Conservation (phyloP, 1,284 basidiomycete species). For the Rhizopogon hawkerae region DNA sequence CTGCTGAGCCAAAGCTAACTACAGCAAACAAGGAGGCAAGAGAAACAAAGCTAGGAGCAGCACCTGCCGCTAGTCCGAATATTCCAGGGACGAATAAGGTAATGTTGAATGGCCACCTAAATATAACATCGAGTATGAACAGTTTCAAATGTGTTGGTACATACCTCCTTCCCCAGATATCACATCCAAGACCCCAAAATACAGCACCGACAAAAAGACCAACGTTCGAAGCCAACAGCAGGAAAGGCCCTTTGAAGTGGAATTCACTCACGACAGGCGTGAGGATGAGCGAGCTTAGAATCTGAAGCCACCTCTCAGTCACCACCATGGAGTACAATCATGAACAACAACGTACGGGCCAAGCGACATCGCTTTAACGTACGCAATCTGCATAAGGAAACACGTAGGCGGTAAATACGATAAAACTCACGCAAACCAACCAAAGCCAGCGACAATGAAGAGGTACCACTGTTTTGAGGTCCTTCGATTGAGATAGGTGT, state of each 20-base stretch:
- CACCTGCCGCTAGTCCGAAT: slow-evolving; percentile 44
- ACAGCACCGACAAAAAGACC: slow-evolving; percentile 59
- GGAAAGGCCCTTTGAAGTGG: slow-evolving; percentile 43
- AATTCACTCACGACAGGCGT: slow-evolving; percentile 52
- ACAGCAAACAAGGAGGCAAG: slow-evolving; percentile 39
- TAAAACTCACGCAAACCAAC: no score
- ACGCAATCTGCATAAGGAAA: no score
- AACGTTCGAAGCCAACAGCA: slow-evolving; percentile 51
- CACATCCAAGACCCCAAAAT: slow-evolving; percentile 57
- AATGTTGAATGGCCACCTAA: slow-evolving; percentile 53
- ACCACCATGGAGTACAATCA: no score
- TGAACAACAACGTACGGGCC: no score
- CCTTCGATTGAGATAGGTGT: no score
- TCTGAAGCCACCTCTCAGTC: slow-evolving; percentile 22
- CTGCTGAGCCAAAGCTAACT: slow-evolving; percentile 41
- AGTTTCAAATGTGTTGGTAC: slow-evolving; percentile 9
- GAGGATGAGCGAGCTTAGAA: slow-evolving; percentile 47
- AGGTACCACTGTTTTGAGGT: no score
- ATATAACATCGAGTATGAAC: neutral
- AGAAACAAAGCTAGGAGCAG: slow-evolving; percentile 34
- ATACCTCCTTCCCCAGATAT: slow-evolving; percentile 55
- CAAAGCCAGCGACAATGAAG: no score
- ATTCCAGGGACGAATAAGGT: slow-evolving; percentile 52
- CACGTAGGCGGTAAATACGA: no score
- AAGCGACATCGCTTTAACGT: no score